These are phyloP conservation scores for Aureobasidium sp. DNA, from an alignment of 2,329 filamentous ascomycete genomes.

Conservation along the genomic window DNA sequence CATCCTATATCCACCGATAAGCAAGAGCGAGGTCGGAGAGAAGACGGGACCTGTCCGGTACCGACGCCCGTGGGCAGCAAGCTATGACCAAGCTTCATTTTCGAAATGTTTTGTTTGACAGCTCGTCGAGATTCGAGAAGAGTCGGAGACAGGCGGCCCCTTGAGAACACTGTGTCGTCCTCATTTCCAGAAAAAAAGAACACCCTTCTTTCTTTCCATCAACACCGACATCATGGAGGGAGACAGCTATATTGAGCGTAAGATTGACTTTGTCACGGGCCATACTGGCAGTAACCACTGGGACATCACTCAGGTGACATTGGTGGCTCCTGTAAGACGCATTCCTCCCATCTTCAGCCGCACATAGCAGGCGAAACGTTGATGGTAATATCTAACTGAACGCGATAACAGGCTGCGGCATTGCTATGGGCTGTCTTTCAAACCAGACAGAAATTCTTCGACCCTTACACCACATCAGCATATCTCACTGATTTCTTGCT, in stretches of 20 bases:
- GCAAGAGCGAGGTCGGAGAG: background rate
- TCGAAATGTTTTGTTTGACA: constrained; percentile 13
- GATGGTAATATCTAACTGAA: constrained; percentile 21
- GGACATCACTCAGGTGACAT: constrained; percentile 82
- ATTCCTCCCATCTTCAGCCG: background rate
- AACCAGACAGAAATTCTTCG: constrained; percentile 76
- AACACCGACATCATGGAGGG: constrained; percentile 11
- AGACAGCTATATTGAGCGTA: constrained; percentile 71
- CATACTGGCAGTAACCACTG: constrained; percentile 73
- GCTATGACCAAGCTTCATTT: constrained; percentile 14
- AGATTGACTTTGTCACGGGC: constrained; percentile 93
- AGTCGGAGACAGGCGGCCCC: constrained; percentile 5
- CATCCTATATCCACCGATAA: background rate
- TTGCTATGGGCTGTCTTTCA: constrained; percentile 87
- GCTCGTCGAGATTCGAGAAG: constrained; percentile 11
- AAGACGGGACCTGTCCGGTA: background rate
- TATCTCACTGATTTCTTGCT: constrained; percentile 78
- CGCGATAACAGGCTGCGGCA: constrained; percentile 59
- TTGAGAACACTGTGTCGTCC: constrained; percentile 13
- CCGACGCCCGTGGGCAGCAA: background rate
- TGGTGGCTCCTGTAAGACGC: constrained; percentile 69
- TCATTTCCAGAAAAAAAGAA: constrained; percentile 8
- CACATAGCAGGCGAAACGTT: background rate
- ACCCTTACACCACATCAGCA: constrained; percentile 60
- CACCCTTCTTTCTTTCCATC: background rate